phyloP scores from a whole-genome alignment of 2,329 filamentous ascomycete genomes.

The Ascochyta viciae-villosae region DNA sequence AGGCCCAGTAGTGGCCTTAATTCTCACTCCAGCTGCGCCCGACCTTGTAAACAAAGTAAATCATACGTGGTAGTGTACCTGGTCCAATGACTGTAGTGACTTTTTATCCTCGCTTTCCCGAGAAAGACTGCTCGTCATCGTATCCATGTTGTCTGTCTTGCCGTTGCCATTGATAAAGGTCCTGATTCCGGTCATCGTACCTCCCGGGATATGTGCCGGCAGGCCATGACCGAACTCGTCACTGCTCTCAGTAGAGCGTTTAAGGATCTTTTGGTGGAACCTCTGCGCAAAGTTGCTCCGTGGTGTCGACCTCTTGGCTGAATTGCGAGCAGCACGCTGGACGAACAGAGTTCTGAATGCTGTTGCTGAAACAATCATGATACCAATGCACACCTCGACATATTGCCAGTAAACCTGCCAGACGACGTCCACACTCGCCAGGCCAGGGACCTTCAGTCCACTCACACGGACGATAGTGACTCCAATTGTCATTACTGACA shows the following conservation, averaged over 20 bases:
- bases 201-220: background rate
- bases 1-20: too few relatives aligned
- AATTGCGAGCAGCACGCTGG: background rate
- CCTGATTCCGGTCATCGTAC: background rate
- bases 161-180: background rate
- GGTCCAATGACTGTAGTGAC: too few relatives aligned
- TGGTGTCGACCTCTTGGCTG: background rate
- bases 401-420: background rate
- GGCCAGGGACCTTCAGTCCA: background rate
- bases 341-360: background rate
- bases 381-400: background rate
- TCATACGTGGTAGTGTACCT: too few relatives aligned
- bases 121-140: too few relatives aligned
- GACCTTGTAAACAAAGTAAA: too few relatives aligned
- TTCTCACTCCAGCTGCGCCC: background rate
- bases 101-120: too few relatives aligned
- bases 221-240: background rate
- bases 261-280: background rate
- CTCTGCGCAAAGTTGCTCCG: background rate
- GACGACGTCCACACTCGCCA: background rate
- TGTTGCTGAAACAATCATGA: background rate
- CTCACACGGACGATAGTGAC: background rate
- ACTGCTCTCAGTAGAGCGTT: background rate
- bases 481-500: background rate
- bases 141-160: background rate